Percentiles rank a stretch among this genome's conserved stretches.
Conservation (phyloP, 345 rosid genomes). For the Barbarea vulgaris region DNA sequence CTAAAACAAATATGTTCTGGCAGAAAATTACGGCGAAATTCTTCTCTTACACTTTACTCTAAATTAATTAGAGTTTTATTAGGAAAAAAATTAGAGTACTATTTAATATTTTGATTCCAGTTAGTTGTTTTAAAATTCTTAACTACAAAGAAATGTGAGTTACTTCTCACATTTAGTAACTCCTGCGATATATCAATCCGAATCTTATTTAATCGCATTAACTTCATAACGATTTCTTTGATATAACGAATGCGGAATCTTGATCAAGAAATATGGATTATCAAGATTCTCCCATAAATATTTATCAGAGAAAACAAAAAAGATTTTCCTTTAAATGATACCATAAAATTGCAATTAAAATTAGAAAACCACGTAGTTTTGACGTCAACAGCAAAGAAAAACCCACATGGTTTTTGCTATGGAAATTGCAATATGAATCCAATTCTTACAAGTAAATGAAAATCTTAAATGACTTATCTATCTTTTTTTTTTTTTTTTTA, state of each 20-base stretch:
- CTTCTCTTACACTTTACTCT: not conserved
- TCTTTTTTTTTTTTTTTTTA: not conserved
- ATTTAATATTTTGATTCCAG: not conserved
- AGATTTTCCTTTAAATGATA: conserved; percentile 4
- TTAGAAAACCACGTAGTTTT: conserved; percentile 4
- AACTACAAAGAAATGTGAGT: not conserved
- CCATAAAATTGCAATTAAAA: not conserved
- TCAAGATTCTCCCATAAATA: not conserved
- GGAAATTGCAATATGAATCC: conserved; percentile 5
- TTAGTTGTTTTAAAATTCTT: not conserved
- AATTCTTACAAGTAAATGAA: not conserved
- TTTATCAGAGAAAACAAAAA: not conserved
- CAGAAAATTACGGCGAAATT: conserved; percentile 25
- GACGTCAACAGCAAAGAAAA: conserved; percentile 12
- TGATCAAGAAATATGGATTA: conserved; percentile 3
- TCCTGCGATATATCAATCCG: not conserved
- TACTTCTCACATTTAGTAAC: not conserved
- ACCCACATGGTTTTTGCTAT: not conserved
- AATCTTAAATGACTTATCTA: conserved; percentile 9
- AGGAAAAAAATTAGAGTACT: not conserved
- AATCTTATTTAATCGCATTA: conserved; percentile 1
- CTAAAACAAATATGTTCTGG: not conserved
- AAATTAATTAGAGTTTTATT: not conserved
- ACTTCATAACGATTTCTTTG: not conserved
- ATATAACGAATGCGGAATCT: not conserved